Conservation (phyloP, 2,329 filamentous ascomycete species). For the Lecanoromycetidae sp. region DNA sequence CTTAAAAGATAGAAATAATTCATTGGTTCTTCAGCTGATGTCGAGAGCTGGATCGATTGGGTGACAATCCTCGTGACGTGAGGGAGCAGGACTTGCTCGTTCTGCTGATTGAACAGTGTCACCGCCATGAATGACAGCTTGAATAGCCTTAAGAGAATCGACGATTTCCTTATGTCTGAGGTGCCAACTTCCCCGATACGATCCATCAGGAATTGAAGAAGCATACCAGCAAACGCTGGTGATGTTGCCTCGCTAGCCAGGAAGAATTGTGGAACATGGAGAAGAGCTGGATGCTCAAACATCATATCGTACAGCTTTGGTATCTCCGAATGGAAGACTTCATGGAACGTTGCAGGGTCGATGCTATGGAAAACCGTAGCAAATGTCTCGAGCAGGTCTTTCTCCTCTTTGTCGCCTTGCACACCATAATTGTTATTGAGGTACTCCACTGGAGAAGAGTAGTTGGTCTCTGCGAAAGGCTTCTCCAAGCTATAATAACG, state of each 20-base stretch:
- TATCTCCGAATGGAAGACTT: constrained; percentile 96
- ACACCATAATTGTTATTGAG: constrained; percentile 93
- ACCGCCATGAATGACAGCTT: constrained; percentile 99
- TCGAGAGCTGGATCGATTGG: constrained; percentile 90
- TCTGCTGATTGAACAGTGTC: constrained; percentile 84
- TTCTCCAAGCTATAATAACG: constrained; percentile 92
- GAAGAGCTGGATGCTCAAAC: constrained; percentile 84
- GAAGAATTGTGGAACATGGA: constrained; percentile 96
- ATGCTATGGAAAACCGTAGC: constrained; percentile 98
- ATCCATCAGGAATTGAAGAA: constrained; percentile 93
- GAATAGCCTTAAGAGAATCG: constrained; percentile 84
- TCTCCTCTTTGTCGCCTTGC: constrained; percentile 89
- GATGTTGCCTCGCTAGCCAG: constrained; percentile 97
- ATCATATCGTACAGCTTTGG: constrained; percentile 95
- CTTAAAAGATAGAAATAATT: constrained; percentile 94
- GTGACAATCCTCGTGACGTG: constrained; percentile 97
- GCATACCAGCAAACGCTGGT: constrained; percentile 94
- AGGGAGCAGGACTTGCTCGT: constrained; percentile 87
- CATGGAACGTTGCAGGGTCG: constrained; percentile 94
- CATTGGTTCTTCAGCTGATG: constrained; percentile 91
- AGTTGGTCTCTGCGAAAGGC: constrained; percentile 56
- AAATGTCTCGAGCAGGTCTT: constrained; percentile 92
- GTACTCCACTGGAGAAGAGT: constrained; percentile 75
- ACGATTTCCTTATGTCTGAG: constrained; percentile 80
- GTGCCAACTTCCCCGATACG: constrained; percentile 91